A percentile compares a stretch with the other conserved stretches of the same genome.
Evolutionary conservation across 2,329 filamentous ascomycete genomes (phyloP).

Genomic region (Arachnomyces sp.): DNA sequence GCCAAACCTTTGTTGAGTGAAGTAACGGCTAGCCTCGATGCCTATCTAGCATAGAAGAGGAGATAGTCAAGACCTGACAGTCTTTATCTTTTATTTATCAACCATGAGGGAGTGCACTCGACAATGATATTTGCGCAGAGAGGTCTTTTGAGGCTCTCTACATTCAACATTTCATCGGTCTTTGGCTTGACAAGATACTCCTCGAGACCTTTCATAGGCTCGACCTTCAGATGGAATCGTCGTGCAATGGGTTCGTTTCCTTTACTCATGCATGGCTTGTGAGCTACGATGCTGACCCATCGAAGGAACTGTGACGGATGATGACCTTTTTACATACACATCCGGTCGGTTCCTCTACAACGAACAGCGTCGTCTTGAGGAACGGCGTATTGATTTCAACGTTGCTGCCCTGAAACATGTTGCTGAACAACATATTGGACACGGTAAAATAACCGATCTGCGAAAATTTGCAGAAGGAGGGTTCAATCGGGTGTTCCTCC

Average conservation of each 20-base stretch:
- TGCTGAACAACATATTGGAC: slow-evolving; percentile 1
- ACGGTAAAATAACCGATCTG: not conserved
- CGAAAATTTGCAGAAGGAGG: slow-evolving; percentile 1
- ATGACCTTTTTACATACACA: not conserved
- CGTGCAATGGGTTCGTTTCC: slow-evolving; percentile 7
- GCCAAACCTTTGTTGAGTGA: no score
- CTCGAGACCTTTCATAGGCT: slow-evolving; percentile 6
- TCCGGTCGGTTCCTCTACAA: slow-evolving; percentile 2
- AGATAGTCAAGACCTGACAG: no score
- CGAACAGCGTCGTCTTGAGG: slow-evolving; percentile 1
- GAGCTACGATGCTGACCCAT: slow-evolving; percentile 4
- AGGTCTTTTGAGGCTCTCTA: slow-evolving; percentile 5
- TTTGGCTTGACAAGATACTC: slow-evolving; percentile 6
- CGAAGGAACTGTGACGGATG: slow-evolving; percentile 4
- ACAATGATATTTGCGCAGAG: no score
- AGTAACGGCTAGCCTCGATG: no score
- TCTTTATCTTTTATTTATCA: no score
- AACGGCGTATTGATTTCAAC: not conserved
- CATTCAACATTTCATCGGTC: slow-evolving; percentile 3
- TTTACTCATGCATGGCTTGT: slow-evolving; percentile 4
- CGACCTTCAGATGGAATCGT: slow-evolving; percentile 4
- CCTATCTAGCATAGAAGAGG: no score
- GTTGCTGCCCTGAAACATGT: slow-evolving; percentile 1
- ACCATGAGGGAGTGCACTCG: no score
- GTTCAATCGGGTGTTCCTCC: slow-evolving; percentile 9